Evolutionary conservation across 2,329 filamentous ascomycete genomes (phyloP).

Genomic region (Ophiocordyceps robertsii): DNA sequence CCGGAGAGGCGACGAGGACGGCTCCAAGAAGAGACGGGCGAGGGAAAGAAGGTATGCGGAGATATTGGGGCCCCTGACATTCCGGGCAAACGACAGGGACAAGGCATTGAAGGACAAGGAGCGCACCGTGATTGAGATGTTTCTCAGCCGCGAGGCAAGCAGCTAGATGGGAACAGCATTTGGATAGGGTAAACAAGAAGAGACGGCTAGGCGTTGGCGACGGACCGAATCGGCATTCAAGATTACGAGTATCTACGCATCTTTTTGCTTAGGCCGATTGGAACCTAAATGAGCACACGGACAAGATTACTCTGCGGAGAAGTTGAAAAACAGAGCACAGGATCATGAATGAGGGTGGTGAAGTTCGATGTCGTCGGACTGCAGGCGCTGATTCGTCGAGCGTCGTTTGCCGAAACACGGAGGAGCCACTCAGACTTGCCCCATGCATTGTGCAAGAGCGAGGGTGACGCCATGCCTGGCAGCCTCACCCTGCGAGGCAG

Average conservation of each 20-base stretch:
- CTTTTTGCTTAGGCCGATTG: background rate
- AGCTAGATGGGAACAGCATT: slow-evolving; percentile 9
- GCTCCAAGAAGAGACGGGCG: slow-evolving; percentile 32
- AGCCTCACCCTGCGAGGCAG: too few relatives aligned
- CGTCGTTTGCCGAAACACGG: too few relatives aligned
- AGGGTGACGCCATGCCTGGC: too few relatives aligned
- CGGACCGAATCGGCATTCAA: background rate
- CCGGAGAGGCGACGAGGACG: slow-evolving; percentile 19
- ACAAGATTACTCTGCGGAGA: too few relatives aligned
- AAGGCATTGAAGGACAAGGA: slow-evolving; percentile 50
- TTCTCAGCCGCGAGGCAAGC: slow-evolving; percentile 27
- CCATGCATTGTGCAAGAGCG: too few relatives aligned
- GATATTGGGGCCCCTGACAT: slow-evolving; percentile 50
- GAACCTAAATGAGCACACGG: background rate
- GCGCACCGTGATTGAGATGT: slow-evolving; percentile 55
- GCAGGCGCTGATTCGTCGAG: too few relatives aligned
- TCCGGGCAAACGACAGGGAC: slow-evolving; percentile 43
- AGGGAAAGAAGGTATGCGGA: slow-evolving; percentile 51
- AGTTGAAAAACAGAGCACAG: too few relatives aligned
- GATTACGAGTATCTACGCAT: background rate
- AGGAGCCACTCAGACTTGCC: too few relatives aligned
- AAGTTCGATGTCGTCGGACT: too few relatives aligned
- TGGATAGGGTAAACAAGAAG: background rate
- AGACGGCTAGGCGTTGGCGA: background rate
- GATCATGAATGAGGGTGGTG: too few relatives aligned